Evolutionary conservation across 2,329 filamentous ascomycete genomes (phyloP).

Genomic region (Fusarium sp.): DNA sequence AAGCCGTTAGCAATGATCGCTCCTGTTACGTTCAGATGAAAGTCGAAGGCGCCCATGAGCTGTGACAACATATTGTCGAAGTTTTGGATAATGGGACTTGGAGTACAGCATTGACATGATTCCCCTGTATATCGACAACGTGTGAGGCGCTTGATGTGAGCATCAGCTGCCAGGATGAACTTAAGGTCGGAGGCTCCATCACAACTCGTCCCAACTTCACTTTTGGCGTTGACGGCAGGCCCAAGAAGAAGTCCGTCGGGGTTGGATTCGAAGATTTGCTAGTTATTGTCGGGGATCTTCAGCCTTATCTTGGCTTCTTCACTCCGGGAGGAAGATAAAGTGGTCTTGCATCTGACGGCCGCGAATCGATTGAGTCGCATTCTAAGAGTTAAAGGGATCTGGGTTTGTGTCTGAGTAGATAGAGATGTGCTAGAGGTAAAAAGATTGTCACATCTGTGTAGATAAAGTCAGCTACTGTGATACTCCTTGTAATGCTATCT

Average conservation of each 20-base stretch:
- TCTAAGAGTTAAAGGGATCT: accelerated
- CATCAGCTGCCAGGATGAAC: no score
- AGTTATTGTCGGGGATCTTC: accelerated
- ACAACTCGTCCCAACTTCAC: background rate
- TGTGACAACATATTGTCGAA: no score
- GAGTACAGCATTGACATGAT: accelerated
- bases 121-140: accelerated
- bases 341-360: background rate
- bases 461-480: no score
- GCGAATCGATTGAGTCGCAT: background rate
- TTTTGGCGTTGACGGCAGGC: no score
- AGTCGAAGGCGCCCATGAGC: accelerated
- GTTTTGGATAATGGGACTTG: accelerated
- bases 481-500: accelerated
- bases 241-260: accelerated
- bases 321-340: no score
- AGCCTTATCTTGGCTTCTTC: background rate
- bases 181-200: background rate
- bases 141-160: no score
- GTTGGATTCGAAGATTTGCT: background rate
- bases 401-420: no score
- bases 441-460: no score
- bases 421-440: accelerated
- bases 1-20: background rate
- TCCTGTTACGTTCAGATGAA: background rate